A percentile compares a stretch with the other conserved stretches of the same genome.
These are phyloP conservation scores for Vigna mungo DNA, from an alignment of 306 rosid species.

Conservation along the genomic window DNA sequence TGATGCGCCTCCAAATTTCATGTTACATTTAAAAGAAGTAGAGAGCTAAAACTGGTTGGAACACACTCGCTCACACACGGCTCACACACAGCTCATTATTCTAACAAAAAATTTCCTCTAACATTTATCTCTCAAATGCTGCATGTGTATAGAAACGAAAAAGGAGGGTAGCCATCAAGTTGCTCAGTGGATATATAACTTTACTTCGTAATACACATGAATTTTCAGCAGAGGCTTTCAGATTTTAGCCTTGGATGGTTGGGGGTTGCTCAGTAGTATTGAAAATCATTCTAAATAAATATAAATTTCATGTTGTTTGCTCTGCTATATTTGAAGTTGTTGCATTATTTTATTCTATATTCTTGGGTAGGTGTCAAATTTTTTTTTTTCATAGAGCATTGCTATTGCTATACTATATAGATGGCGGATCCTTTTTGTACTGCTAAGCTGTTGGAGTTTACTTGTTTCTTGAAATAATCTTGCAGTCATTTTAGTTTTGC, in stretches of 20 bases:
- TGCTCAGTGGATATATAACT: neutral
- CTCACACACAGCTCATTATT: no score
- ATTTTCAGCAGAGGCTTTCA: neutral
- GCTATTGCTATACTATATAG: neutral
- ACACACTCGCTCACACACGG: no score
- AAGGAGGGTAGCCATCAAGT: neutral
- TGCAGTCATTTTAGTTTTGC: no score
- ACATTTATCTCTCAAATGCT: neutral
- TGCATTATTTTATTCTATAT: neutral
- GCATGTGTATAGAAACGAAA: neutral
- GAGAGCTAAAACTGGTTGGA: no score
- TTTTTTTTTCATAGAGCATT: neutral
- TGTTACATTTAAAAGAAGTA: no score
- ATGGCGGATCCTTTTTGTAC: neutral
- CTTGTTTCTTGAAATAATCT: neutral
- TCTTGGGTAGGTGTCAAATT: neutral
- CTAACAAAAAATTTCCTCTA: neutral
- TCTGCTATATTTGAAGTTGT: no score
- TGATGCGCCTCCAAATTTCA: no score
- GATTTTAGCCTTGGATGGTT: neutral
- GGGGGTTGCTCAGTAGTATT: neutral
- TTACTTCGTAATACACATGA: neutral
- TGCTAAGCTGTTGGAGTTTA: neutral
- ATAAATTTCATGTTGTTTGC: no score
- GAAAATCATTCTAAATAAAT: neutral